phyloP scores from a whole-genome alignment of 2,329 filamentous ascomycete genomes.

The Ilyonectria mors-panacis region DNA sequence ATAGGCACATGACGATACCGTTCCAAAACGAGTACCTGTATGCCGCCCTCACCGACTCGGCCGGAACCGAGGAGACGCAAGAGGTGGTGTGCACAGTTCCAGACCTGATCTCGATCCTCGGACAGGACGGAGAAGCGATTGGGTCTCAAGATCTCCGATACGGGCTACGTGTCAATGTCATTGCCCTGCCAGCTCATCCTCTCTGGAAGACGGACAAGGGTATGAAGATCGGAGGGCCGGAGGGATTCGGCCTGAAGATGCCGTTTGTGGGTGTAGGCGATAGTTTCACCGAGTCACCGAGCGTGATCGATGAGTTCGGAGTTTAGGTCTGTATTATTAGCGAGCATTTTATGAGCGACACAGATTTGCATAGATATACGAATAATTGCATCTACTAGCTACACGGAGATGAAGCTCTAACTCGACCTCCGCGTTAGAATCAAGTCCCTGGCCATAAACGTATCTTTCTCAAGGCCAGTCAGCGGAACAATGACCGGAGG shows the following conservation, averaged over 20 bases:
- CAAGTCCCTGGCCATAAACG: too few species aligned
- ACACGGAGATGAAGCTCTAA: not conserved
- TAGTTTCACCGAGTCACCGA: slow-evolving; percentile 61
- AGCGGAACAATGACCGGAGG: too few species aligned
- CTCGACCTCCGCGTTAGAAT: too few species aligned
- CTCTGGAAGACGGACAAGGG: slow-evolving; percentile 62
- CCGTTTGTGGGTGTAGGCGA: slow-evolving; percentile 48
- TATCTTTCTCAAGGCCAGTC: too few species aligned
- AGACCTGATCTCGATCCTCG: slow-evolving; percentile 55
- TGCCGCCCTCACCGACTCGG: slow-evolving; percentile 52
- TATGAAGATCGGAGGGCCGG: slow-evolving; percentile 52
- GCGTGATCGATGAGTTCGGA: slow-evolving; percentile 66
- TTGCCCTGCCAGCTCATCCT: slow-evolving; percentile 64
- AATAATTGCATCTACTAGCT: not conserved
- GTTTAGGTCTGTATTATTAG: slow-evolving; percentile 13
- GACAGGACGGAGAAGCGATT: slow-evolving; percentile 63
- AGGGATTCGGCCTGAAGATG: slow-evolving; percentile 53
- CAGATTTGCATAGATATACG: not conserved
- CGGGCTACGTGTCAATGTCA: slow-evolving; percentile 64
- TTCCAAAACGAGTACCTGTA: slow-evolving; percentile 61
- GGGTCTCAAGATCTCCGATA: slow-evolving; percentile 67
- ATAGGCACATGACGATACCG: slow-evolving; percentile 56
- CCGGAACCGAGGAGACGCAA: slow-evolving; percentile 48
- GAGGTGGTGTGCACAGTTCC: slow-evolving; percentile 55
- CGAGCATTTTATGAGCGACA: not conserved